Evolutionary conservation across 345 rosid species (phyloP).

Genomic region (Pistacia atlantica): DNA sequence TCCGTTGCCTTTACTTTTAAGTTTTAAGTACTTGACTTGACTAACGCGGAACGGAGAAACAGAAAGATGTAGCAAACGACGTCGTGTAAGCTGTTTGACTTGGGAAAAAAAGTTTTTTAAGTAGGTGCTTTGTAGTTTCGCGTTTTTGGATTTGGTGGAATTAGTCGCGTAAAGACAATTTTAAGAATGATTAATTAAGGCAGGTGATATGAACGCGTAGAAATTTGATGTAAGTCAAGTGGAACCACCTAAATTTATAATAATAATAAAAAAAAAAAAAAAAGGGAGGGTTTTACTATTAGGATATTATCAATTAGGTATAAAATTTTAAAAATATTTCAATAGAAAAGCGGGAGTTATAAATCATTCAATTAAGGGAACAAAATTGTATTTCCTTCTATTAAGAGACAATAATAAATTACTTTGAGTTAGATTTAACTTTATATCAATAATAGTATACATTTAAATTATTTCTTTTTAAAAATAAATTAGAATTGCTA

Average conservation of each 20-base stretch:
- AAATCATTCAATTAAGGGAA: too few species aligned
- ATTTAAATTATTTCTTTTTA: too few species aligned
- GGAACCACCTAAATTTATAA: not conserved
- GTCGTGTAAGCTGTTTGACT: slow-evolving; percentile 1
- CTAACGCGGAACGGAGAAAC: slow-evolving; percentile 10
- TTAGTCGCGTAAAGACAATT: not conserved
- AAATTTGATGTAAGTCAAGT: not conserved
- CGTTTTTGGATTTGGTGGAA: not conserved
- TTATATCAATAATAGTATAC: too few species aligned
- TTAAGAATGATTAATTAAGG: not conserved
- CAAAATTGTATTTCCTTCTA: too few species aligned
- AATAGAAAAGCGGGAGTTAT: too few species aligned
- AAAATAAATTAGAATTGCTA: too few species aligned
- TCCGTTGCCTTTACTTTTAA: slow-evolving; percentile 27
- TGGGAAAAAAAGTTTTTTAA: not conserved
- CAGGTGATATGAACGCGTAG: not conserved
- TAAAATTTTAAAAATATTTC: too few species aligned
- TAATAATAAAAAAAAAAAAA: not conserved
- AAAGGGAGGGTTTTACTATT: not conserved
- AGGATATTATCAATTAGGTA: too few species aligned
- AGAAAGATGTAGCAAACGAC: not conserved
- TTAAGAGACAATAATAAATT: too few species aligned
- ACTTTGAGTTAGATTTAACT: too few species aligned
- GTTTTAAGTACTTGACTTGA: slow-evolving; percentile 13
- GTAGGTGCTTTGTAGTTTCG: not conserved